Percentiles rank a stretch among this genome's conserved stretches.
These are phyloP conservation scores for Scheffersomyces ergatensis DNA, from an alignment of 805 yeast species.

Conservation along the genomic window DNA sequence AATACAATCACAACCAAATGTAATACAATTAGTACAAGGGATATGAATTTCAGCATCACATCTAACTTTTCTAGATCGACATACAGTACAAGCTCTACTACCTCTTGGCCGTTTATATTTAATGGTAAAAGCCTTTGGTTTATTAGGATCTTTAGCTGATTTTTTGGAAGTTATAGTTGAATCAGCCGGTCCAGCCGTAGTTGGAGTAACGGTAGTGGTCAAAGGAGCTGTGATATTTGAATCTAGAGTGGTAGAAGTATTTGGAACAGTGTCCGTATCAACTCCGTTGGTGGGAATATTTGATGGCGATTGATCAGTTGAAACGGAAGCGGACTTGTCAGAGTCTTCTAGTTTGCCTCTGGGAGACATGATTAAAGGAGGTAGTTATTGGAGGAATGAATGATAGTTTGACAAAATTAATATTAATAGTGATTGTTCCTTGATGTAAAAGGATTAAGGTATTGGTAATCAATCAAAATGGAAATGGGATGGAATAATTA, in stretches of 20 bases:
- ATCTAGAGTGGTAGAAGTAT: background rate
- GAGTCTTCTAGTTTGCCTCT: background rate
- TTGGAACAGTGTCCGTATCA: background rate
- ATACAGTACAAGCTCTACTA: slow-evolving; percentile 72
- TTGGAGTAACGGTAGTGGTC: background rate
- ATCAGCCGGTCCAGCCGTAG: background rate
- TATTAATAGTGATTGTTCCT: too few species aligned
- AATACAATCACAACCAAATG: slow-evolving; percentile 69
- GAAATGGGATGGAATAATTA: too few species aligned
- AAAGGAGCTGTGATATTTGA: too few species aligned
- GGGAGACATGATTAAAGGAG: background rate
- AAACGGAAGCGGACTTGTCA: background rate
- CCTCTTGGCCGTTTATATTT: slow-evolving; percentile 58
- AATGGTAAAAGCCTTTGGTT: slow-evolving; percentile 44
- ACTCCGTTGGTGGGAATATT: background rate
- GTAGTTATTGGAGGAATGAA: too few species aligned
- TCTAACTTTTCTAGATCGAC: slow-evolving; percentile 75
- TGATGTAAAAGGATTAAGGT: too few species aligned
- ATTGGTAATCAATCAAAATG: too few species aligned
- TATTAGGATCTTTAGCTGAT: slow-evolving; percentile 12
- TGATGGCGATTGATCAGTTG: background rate
- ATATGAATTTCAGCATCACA: slow-evolving; percentile 64
- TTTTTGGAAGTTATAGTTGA: background rate
- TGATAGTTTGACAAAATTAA: too few species aligned
- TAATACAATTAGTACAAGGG: slow-evolving; percentile 57